Base-by-base conservation (phyloP, 202 grass and related monocot species). In the Saccharum hybrid region DNA sequence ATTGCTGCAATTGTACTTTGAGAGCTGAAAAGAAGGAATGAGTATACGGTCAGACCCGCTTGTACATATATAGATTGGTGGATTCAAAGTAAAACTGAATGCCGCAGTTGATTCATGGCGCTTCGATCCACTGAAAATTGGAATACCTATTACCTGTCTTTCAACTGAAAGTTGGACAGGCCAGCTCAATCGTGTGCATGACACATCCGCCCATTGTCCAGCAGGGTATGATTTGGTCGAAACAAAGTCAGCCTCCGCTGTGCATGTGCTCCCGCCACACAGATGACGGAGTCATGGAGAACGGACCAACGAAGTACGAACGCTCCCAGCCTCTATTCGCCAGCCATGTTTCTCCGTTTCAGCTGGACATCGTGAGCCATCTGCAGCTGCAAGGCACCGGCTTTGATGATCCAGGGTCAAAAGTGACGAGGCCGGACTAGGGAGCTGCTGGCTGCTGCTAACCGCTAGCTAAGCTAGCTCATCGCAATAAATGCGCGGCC, bases 71-170 rank as follows among this genome's bases (percentile, higher is more conserved):
- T 2, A 51, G 5, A 52, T 48, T 8, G 40, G 71, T 81, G 16
- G 31, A 15, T 82, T 77, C 79, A 77, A 77, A 54, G 65, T 42
- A 64, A 82, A 87, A 41, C 78, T 51, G 31, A 70, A 82, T 63
- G 65, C 21, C 31, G 8, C 52, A 33, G 80, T 77, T 57, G 39
- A 28, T 77, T 52, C 49, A 67, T 65, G 33, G 14, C 3, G 45
- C 45, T 49, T 41, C 21, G 18, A 52, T 83, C 62, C 41, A 68
- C 63, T 14, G 33, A 57, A 60, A 42, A 19, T 56, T 9, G 13
- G 10, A 28, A 15, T 13, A 41, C 36, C 4, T 72, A 11, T 8
- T 13, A 68, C 18, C 4, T 72, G 18, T 8, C 51, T 36, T 41
- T 36, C 34, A 36, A 36, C 34, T 36, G 34, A 5, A 36, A 36